Percentiles rank a stretch among this genome's conserved stretches.
Conservation (phyloP, 805 yeast genomes). For the Kluyveromyces aestuarii region DNA sequence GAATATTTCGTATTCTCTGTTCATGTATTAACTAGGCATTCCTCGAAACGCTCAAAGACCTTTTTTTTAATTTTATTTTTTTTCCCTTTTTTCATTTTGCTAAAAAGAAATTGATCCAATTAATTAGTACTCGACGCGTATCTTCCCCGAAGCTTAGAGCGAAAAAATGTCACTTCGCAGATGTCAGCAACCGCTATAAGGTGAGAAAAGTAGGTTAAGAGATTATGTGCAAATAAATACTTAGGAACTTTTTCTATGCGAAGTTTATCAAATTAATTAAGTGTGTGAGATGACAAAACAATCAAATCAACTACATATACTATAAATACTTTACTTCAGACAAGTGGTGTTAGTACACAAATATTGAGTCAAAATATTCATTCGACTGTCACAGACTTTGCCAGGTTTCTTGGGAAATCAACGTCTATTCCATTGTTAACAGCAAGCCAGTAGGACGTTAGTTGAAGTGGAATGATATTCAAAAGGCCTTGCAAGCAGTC, state of each 20-base stretch:
- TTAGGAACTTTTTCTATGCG: background rate
- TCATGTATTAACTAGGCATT: no score
- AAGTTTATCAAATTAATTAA: background rate
- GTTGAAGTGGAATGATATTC: constrained; percentile 89
- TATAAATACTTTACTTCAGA: background rate
- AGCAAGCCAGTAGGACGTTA: constrained; percentile 96
- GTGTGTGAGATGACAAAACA: background rate
- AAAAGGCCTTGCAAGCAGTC: constrained; percentile 96
- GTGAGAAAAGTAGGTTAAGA: no score
- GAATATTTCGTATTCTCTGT: no score
- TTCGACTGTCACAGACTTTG: constrained; percentile 97
- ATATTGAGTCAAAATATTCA: constrained; percentile 24
- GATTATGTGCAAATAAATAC: no score
- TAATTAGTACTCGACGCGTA: background rate
- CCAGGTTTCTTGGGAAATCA: constrained; percentile 97
- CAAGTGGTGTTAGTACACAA: background rate
- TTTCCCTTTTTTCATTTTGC: background rate
- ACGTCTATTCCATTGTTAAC: constrained; percentile 92
- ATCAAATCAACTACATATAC: background rate
- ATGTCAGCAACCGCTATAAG: background rate
- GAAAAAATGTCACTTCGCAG: background rate
- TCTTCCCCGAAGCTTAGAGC: background rate
- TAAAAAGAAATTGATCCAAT: background rate
- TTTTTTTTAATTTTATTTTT: background rate
- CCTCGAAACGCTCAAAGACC: background rate